phyloP scores from a whole-genome alignment of 2,329 filamentous ascomycete genomes.

The Beauveria scarabaeidicola region DNA sequence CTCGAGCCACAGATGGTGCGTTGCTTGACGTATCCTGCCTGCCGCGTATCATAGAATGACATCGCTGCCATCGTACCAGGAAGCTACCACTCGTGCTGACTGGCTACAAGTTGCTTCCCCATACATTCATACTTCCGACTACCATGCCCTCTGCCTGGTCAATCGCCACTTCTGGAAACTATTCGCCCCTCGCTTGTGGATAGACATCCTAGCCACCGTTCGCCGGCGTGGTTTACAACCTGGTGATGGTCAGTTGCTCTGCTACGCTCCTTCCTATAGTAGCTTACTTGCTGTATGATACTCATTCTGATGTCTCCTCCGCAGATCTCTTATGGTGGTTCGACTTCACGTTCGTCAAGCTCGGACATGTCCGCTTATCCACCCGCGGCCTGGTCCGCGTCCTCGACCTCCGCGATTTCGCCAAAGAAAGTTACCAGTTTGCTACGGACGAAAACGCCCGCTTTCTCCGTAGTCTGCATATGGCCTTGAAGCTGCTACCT shows the following conservation, averaged over 20 bases:
- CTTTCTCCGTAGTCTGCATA: constrained; percentile 27
- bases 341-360: constrained; percentile 34
- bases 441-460: constrained; percentile 30
- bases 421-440: constrained; percentile 31
- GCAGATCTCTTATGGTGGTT: constrained; percentile 43
- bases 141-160: constrained; percentile 40
- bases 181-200: constrained; percentile 47
- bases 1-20: background rate
- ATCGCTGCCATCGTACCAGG: constrained; percentile 43
- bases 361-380: constrained; percentile 23
- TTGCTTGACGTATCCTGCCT: background rate
- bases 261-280: background rate
- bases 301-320: background rate
- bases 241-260: constrained; percentile 32
- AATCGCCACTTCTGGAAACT: constrained; percentile 35
- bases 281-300: background rate
- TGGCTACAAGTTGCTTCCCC: constrained; percentile 42
- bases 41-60: constrained; percentile 17
- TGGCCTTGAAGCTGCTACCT: constrained; percentile 33
- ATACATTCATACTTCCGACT: constrained; percentile 33
- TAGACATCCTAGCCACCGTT: constrained; percentile 35
- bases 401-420: constrained; percentile 40
- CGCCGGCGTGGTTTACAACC: constrained; percentile 33
- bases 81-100: constrained; percentile 37
- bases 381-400: constrained; percentile 37